These are phyloP conservation scores for Acer saccharum DNA, from an alignment of 345 rosid species.

Conservation along the genomic window DNA sequence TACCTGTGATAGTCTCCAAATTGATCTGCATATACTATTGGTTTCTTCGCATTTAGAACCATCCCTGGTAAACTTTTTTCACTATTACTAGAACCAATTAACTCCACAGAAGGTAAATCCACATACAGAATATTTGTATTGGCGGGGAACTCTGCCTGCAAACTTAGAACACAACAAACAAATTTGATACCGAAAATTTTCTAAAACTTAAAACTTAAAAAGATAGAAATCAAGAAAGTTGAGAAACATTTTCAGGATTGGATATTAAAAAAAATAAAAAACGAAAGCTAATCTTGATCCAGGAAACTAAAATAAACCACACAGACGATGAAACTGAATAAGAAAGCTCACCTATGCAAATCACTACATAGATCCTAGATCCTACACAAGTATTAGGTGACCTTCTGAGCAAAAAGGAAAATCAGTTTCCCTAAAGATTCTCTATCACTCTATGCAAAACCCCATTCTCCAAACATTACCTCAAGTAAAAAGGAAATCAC, in stretches of 20 bases:
- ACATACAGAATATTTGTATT: conserved; percentile 91
- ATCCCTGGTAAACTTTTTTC: conserved; percentile 79
- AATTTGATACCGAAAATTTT: conserved; percentile 8
- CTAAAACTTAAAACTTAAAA: conserved; percentile 12
- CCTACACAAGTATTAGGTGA: too few species aligned
- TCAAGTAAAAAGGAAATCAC: background rate
- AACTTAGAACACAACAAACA: conserved; percentile 45
- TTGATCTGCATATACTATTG: conserved; percentile 57
- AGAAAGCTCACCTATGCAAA: background rate
- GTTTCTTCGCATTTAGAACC: conserved; percentile 79
- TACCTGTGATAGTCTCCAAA: conserved; percentile 78
- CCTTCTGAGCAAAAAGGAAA: background rate
- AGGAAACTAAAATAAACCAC: background rate
- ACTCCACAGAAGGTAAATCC: conserved; percentile 68
- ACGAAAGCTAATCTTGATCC: background rate
- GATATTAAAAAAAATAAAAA: background rate
- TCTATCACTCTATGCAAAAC: background rate
- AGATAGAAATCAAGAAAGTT: conserved; percentile 7
- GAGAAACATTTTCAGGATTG: background rate
- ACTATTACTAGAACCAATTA: conserved; percentile 60
- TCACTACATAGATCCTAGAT: conserved; percentile 7
- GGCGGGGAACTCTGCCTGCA: conserved; percentile 82
- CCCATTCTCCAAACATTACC: background rate
- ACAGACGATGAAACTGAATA: background rate
- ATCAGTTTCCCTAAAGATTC: background rate